Evolutionary conservation across 1,139 yeast species (phyloP).

Genomic region (Casaregolazyma lundiana): DNA sequence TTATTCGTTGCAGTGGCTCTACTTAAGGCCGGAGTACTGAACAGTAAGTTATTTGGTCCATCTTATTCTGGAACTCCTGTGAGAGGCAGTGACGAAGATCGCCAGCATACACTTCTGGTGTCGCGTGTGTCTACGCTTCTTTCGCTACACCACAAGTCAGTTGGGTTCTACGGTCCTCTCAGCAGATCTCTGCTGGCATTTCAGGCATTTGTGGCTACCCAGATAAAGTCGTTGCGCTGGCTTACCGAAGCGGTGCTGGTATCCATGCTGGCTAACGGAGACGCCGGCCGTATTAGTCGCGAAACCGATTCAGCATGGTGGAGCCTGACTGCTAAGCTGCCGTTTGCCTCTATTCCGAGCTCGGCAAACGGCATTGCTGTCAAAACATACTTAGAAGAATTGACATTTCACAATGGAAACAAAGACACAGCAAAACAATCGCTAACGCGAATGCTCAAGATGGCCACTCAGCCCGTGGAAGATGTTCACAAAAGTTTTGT

Average conservation of each 20-base stretch:
- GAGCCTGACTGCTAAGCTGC: conserved; percentile 50
- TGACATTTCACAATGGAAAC: conserved; percentile 21
- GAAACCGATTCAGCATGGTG: conserved; percentile 54
- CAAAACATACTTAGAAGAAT: conserved; percentile 35
- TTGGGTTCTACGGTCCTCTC: conserved; percentile 65
- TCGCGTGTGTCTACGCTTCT: conserved; percentile 57
- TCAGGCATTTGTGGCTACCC: conserved; percentile 59
- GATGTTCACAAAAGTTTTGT: conserved; percentile 44
- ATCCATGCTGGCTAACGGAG: conserved; percentile 51
- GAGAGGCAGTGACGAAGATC: conserved; percentile 31
- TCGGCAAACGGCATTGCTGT: conserved; percentile 38
- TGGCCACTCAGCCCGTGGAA: conserved; percentile 32
- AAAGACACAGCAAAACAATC: conserved; percentile 17
- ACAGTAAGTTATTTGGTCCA: conserved; percentile 23
- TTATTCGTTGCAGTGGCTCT: conserved; percentile 28
- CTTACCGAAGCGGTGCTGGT: conserved; percentile 51
- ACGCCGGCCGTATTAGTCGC: conserved; percentile 38
- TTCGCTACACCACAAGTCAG: conserved; percentile 50
- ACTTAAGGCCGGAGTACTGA: conserved; percentile 26
- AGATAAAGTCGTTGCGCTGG: conserved; percentile 49
- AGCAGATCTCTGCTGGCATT: conserved; percentile 60
- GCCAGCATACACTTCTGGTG: conserved; percentile 44
- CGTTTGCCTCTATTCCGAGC: conserved; percentile 51
- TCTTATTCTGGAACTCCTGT: conserved; percentile 33
- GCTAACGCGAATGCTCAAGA: conserved; percentile 26